Evolutionary conservation across 768 basidiomycete species (phyloP).

Genomic region (Fomitopsis serialis): DNA sequence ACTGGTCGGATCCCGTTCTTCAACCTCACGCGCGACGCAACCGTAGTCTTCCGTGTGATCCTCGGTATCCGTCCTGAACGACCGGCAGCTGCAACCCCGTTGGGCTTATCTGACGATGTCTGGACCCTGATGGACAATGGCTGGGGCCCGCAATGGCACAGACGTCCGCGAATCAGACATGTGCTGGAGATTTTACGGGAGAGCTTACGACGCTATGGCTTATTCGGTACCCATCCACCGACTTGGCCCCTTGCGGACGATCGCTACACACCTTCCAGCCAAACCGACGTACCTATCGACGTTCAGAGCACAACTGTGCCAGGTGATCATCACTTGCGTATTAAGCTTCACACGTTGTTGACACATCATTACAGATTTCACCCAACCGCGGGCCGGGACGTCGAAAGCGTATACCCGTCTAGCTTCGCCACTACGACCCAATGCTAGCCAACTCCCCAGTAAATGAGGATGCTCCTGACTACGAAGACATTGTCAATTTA

Average conservation of each 20-base stretch:
- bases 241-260: neutral
- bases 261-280: neutral
- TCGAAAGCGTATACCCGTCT: neutral
- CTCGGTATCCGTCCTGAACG: neutral
- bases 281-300: neutral
- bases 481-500: neutral
- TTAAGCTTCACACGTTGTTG: neutral
- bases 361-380: neutral
- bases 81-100: neutral
- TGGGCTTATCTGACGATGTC: conserved; percentile 1
- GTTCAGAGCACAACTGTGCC: neutral
- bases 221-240: neutral
- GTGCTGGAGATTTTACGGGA: neutral
- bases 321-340: neutral
- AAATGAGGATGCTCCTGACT: neutral
- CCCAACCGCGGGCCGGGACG: neutral
- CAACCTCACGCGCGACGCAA: neutral
- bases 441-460: neutral
- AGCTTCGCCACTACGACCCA: neutral
- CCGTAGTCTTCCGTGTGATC: conserved; percentile 1
- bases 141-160: conserved; percentile 1
- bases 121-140: conserved; percentile 5
- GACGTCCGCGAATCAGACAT: neutral
- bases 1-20: neutral
- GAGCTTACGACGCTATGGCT: neutral